Evolutionary conservation across 768 basidiomycete genomes (phyloP).

Genomic region (Leccinum fibrillosum): DNA sequence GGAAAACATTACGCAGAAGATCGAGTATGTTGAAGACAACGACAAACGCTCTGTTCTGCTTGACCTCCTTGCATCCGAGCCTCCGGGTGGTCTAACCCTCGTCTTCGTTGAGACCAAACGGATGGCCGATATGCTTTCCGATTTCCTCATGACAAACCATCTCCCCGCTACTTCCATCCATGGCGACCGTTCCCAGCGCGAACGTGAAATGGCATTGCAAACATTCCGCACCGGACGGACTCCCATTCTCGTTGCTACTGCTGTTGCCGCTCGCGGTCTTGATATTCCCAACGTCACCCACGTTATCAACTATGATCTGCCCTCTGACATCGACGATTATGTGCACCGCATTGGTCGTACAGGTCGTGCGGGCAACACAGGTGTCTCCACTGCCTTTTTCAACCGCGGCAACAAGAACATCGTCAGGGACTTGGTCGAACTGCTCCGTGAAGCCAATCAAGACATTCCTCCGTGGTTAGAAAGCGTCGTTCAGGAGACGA

Average conservation of each 20-base stretch:
- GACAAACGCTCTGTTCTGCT: slow-evolving; percentile 97
- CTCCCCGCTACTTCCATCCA: slow-evolving; percentile 96
- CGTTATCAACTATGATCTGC: slow-evolving; percentile 97
- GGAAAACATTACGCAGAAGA: slow-evolving; percentile 99
- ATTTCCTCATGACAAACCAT: slow-evolving; percentile 81
- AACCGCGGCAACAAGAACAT: slow-evolving; percentile 92
- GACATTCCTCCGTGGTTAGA: slow-evolving; percentile 92
- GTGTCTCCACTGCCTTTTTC: slow-evolving; percentile 94
- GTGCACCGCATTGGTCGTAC: slow-evolving; percentile 98
- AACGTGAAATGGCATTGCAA: slow-evolving; percentile 92
- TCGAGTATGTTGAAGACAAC: slow-evolving; percentile 95
- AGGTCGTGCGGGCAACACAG: slow-evolving; percentile 97
- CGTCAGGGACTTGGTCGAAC: slow-evolving; percentile 86
- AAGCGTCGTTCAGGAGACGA: slow-evolving; percentile 75
- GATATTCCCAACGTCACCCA: slow-evolving; percentile 99
- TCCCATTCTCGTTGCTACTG: slow-evolving; percentile 96
- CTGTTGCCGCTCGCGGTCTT: slow-evolving; percentile 97
- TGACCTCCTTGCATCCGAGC: slow-evolving; percentile 83
- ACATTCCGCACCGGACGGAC: slow-evolving; percentile 95
- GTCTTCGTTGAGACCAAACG: slow-evolving; percentile 99
- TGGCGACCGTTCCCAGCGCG: slow-evolving; percentile 95
- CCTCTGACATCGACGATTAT: slow-evolving; percentile 98
- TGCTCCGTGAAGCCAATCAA: slow-evolving; percentile 94
- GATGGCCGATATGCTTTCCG: slow-evolving; percentile 98
- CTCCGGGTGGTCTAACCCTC: slow-evolving; percentile 73